These are phyloP conservation scores for Barbarea vulgaris DNA, from an alignment of 345 rosid genomes.

Conservation along the genomic window DNA sequence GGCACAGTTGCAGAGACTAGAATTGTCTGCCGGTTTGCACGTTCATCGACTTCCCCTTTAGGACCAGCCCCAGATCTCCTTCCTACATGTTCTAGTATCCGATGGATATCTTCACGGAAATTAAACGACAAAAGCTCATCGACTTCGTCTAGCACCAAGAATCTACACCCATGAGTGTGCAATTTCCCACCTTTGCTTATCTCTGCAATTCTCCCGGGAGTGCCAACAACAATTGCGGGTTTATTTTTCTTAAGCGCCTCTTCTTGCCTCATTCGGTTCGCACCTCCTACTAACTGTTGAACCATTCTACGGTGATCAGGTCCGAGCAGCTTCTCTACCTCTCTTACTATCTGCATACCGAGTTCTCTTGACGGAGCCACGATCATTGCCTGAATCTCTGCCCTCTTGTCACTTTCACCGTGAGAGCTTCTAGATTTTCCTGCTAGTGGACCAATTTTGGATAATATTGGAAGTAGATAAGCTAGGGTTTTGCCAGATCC, in stretches of 20 bases:
- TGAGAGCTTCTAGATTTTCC: slow-evolving; percentile 41
- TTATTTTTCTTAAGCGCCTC: slow-evolving; percentile 95
- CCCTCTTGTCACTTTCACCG: slow-evolving; percentile 49
- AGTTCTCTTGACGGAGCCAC: slow-evolving; percentile 97
- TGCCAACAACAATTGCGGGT: slow-evolving; percentile 86
- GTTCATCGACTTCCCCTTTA: slow-evolving; percentile 42
- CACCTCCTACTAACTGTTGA: slow-evolving; percentile 98
- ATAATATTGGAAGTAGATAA: slow-evolving; percentile 82
- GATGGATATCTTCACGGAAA: slow-evolving; percentile 84
- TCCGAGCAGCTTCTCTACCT: slow-evolving; percentile 82
- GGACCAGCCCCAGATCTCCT: slow-evolving; percentile 61
- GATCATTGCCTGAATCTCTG: slow-evolving; percentile 78
- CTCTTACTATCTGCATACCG: slow-evolving; percentile 96
- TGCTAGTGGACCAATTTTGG: slow-evolving; percentile 73
- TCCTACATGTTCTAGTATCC: slow-evolving; percentile 88
- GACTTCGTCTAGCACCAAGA: slow-evolving; percentile 88
- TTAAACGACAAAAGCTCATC: slow-evolving; percentile 93
- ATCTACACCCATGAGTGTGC: slow-evolving; percentile 83
- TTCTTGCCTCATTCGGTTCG: slow-evolving; percentile 92
- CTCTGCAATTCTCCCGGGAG: slow-evolving; percentile 93
- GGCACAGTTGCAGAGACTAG: slow-evolving; percentile 97
- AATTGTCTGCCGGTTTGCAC: slow-evolving; percentile 64
- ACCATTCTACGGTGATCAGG: slow-evolving; percentile 73
- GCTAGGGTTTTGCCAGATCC: slow-evolving; percentile 95
- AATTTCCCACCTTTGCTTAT: slow-evolving; percentile 94